Percentiles rank a stretch among this genome's conserved stretches.
Evolutionary conservation across 139 green algal genomes (phyloP).

Genomic region (Coelastrella sp.): DNA sequence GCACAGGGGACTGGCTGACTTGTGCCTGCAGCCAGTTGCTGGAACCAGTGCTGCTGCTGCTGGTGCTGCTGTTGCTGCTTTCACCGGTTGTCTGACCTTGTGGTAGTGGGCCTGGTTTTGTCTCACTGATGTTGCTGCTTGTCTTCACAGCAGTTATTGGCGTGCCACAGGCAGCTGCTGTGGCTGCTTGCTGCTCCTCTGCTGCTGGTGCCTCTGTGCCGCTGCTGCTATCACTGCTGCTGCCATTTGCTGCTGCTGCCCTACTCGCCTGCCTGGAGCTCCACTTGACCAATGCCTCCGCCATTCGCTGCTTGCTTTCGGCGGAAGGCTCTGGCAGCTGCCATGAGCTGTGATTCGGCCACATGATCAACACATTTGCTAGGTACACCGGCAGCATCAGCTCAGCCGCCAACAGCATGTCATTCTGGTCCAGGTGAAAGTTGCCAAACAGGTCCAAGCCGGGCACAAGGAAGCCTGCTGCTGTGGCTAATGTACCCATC

Average conservation of each 20-base stretch:
- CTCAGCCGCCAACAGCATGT: slow-evolving; percentile 18
- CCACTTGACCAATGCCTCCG: neutral
- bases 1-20: neutral
- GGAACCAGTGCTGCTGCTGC: neutral
- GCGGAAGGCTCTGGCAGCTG: slow-evolving; percentile 17
- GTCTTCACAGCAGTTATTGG: neutral
- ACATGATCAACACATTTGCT: slow-evolving; percentile 31
- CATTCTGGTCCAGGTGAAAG: slow-evolving; percentile 13
- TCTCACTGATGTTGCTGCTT: neutral
- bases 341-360: slow-evolving; percentile 37
- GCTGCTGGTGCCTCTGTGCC: neutral
- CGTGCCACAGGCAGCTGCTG: neutral
- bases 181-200: neutral
- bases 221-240: neutral
- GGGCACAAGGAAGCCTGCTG: neutral
- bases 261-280: neutral
- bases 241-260: neutral
- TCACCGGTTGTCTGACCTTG: neutral
- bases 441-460: slow-evolving; percentile 27
- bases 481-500: slow-evolving; percentile 33
- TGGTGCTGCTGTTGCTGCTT: neutral
- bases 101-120: neutral
- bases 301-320: slow-evolving; percentile 8
- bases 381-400: slow-evolving; percentile 34
- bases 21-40: neutral